Base-by-base conservation (phyloP, 306 rosid genomes). In the Sechiopsis laciniata region DNA sequence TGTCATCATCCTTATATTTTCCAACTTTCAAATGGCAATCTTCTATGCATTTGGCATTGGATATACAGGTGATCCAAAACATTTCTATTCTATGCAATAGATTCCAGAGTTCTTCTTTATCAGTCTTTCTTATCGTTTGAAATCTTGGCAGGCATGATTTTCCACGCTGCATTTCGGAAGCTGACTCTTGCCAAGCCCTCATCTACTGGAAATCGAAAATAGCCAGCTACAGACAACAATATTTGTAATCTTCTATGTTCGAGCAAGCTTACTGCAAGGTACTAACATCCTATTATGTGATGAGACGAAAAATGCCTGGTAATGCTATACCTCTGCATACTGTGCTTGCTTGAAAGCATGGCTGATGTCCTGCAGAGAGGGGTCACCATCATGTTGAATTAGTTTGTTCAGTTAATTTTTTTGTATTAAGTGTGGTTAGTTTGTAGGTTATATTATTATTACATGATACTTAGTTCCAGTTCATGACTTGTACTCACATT, bases 101-200 rank as follows among this genome's bases (percentile, higher is more conserved):
- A 19, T 82, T 32, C 3, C 11, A 26, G 40, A 42, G 40, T 66
- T 67, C 53, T 32, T 32, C 37, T 13, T 40, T 37, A 50, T 69
- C 48, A 15, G 20, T 13, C 20, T n/a, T 53, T 81, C 66, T 76
- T 24, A 76, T 69, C 67, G 15, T 78, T 63, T 53, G 46, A 58
- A 75, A 45, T 15, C 15, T 60, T 29, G 77, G 77, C 35, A 94
- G 98, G 83, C 58, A 74, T 86, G 89, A 77, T 90, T 72, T 50
- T 88, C 62, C 98, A 94, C 63, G 95, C 97, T 32, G 91, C 92
- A 37, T 94, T 94, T 54, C 90, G 97, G 73, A 94, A 88, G 75
- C 78, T 93, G 78, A 75, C 90, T 75, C 88, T 88, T 20, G 80
- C 83, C 14, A 90, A 79, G 86, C 97, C 85, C 56, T 75, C 85